These are phyloP conservation scores for Heimioporus sp. DNA, from an alignment of 768 basidiomycete species.

Conservation along the genomic window DNA sequence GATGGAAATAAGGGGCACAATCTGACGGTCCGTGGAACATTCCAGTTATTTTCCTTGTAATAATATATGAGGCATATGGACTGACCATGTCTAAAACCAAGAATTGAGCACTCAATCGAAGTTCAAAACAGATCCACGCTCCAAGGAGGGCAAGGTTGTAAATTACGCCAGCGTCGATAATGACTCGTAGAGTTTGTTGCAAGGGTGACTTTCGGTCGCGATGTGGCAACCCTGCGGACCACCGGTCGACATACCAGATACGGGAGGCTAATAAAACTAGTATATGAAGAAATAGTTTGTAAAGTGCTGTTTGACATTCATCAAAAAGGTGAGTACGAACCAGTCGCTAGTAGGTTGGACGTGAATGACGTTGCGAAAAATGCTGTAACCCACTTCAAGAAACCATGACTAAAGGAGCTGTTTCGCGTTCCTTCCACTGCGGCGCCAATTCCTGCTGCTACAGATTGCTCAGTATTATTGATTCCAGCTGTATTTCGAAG, in stretches of 20 bases:
- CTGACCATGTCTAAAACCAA: constrained; percentile 34
- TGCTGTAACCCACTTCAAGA: constrained; percentile 34
- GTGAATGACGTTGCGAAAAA: constrained; percentile 32
- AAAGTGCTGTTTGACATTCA: not conserved
- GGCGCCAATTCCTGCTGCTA: constrained; percentile 20
- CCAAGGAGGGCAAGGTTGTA: constrained; percentile 35
- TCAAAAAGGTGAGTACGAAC: constrained; percentile 13
- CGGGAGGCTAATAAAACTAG: constrained; percentile 29
- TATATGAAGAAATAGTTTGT: not conserved
- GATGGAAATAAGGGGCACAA: constrained; percentile 12
- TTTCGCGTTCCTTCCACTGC: constrained; percentile 12
- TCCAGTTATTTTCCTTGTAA: not conserved
- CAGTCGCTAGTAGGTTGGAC: constrained; percentile 33
- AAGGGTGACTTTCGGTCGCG: not conserved
- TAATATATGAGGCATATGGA: no score
- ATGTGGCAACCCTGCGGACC: not conserved
- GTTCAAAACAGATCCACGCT: constrained; percentile 28
- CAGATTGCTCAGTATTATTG: not conserved
- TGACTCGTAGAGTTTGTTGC: constrained; percentile 16
- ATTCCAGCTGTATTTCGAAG: not conserved
- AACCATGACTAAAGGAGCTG: not conserved
- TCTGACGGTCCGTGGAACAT: not conserved
- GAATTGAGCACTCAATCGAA: constrained; percentile 28
- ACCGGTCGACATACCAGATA: constrained; percentile 29
- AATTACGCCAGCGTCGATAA: constrained; percentile 35